Percentiles rank a stretch among this genome's conserved stretches.
Conservation (phyloP, 805 yeast species). For the Wickerhamomyces kurtzmanii region DNA sequence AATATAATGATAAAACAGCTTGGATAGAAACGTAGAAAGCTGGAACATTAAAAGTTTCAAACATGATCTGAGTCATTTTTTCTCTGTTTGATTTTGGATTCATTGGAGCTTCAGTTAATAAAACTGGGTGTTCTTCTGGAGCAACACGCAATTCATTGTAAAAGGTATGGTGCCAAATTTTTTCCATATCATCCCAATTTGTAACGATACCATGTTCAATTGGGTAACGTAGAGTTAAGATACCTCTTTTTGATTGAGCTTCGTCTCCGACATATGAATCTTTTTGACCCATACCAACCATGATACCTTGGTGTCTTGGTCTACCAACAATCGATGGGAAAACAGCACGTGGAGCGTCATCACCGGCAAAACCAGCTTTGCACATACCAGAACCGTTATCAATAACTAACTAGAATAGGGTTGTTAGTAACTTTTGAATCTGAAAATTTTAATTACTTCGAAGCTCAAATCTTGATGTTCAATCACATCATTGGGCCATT, state of each 20-base stretch:
- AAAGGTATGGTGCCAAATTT: conserved; percentile 99
- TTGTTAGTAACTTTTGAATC: conserved; percentile 1
- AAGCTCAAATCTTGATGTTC: too few relatives aligned
- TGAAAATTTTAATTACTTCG: too few relatives aligned
- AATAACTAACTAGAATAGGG: conserved; percentile 46
- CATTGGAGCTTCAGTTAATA: conserved; percentile 99
- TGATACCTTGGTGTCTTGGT: conserved; percentile 99
- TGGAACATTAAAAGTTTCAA: conserved; percentile 98
- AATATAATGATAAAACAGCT: conserved; percentile 95
- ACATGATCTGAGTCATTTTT: conserved; percentile 99
- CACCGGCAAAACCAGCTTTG: conserved; percentile 99
- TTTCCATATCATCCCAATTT: conserved; percentile 99
- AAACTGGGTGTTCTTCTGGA: conserved; percentile 99
- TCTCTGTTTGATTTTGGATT: conserved; percentile 99
- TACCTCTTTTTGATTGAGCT: conserved; percentile 99
- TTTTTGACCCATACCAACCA: conserved; percentile 99
- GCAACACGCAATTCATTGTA: conserved; percentile 99
- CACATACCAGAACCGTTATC: conserved; percentile 99
- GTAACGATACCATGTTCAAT: conserved; percentile 99
- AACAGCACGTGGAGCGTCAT: conserved; percentile 99
- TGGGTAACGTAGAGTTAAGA: conserved; percentile 96
- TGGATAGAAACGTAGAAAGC: conserved; percentile 98
- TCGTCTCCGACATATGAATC: conserved; percentile 99
- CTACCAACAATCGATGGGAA: conserved; percentile 99
- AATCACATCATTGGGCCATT: too few relatives aligned